These are phyloP conservation scores for Volutella citrinella DNA, from an alignment of 2,329 filamentous ascomycete species.

Conservation along the genomic window DNA sequence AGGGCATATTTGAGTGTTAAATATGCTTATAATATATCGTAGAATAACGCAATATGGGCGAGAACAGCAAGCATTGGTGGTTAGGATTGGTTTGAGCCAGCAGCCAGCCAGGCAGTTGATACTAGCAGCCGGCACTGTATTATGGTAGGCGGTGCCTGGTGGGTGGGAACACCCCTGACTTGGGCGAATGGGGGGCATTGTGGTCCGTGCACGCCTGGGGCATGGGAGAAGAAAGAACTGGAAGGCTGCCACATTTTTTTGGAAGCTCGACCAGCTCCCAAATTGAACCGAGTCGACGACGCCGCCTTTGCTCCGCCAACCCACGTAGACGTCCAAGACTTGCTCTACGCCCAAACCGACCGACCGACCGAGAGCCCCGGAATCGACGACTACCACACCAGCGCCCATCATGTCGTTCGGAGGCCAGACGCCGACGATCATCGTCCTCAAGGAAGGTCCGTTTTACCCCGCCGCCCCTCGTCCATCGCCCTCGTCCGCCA, in stretches of 20 bases:
- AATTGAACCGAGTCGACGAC: conserved; percentile 26
- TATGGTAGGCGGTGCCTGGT: too few relatives aligned
- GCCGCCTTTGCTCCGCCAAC: conserved; percentile 16
- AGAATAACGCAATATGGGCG: too few relatives aligned
- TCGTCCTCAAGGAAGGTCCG: conserved; percentile 95
- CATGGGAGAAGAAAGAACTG: conserved; percentile 24
- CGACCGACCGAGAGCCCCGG: conserved; percentile 10
- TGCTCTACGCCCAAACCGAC: conserved; percentile 5
- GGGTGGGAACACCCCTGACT: too few relatives aligned
- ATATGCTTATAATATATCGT: too few relatives aligned
- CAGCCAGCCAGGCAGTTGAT: too few relatives aligned
- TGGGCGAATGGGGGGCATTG: background rate
- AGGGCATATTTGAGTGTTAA: too few relatives aligned
- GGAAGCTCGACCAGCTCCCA: conserved; percentile 41
- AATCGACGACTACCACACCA: conserved; percentile 8
- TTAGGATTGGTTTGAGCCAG: too few relatives aligned
- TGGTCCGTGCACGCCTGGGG: conserved; percentile 28
- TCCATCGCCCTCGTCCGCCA: conserved; percentile 20
- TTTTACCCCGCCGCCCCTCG: conserved; percentile 40
- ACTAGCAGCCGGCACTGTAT: too few relatives aligned
- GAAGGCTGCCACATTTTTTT: conserved; percentile 51
- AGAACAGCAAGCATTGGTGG: too few relatives aligned
- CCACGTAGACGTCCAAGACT: conserved; percentile 10
- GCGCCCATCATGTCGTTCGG: conserved; percentile 79
- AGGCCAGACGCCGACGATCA: conserved; percentile 95